Percentiles rank a stretch among this genome's conserved stretches.
Evolutionary conservation across 2,329 filamentous ascomycete genomes (phyloP).

Genomic region (Pestalotiopsis sp.): DNA sequence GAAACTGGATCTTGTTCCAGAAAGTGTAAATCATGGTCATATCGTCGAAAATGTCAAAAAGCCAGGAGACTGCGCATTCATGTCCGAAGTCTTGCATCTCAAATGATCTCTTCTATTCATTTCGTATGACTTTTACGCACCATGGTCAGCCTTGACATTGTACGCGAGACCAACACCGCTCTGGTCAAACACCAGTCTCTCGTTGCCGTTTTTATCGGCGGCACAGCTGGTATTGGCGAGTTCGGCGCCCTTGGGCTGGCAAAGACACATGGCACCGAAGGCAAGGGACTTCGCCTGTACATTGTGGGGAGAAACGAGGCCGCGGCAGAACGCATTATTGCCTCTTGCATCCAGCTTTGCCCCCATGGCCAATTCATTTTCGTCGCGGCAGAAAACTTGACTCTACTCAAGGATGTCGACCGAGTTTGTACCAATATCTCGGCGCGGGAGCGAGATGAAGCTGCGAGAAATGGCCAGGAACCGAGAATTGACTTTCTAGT

Average conservation of each 20-base stretch:
- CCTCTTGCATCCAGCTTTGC: constrained; percentile 27
- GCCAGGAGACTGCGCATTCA: too few relatives aligned
- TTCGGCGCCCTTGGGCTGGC: constrained; percentile 4
- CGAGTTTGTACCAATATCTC: constrained; percentile 28
- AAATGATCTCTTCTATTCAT: background rate
- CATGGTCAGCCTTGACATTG: background rate
- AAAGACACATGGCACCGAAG: background rate
- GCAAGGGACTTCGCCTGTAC: constrained; percentile 2
- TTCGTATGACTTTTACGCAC: background rate
- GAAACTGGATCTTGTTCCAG: too few relatives aligned
- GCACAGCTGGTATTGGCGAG: constrained; percentile 12
- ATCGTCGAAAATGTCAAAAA: too few relatives aligned
- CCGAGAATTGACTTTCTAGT: constrained; percentile 35
- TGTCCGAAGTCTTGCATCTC: too few relatives aligned
- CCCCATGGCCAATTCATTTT: constrained; percentile 34
- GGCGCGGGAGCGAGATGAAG: constrained; percentile 21
- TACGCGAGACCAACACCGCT: background rate
- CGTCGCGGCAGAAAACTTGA: constrained; percentile 30
- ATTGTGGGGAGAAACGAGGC: constrained; percentile 28
- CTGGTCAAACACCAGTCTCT: background rate
- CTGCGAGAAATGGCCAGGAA: constrained; percentile 6
- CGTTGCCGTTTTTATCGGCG: constrained; percentile 10
- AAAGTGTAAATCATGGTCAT: too few relatives aligned
- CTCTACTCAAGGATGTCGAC: constrained; percentile 36
- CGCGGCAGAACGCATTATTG: constrained; percentile 26